A percentile compares a stretch with the other conserved stretches of the same genome.
phyloP scores from a whole-genome alignment of 768 basidiomycete genomes.

The Pulveroboletus sp. region DNA sequence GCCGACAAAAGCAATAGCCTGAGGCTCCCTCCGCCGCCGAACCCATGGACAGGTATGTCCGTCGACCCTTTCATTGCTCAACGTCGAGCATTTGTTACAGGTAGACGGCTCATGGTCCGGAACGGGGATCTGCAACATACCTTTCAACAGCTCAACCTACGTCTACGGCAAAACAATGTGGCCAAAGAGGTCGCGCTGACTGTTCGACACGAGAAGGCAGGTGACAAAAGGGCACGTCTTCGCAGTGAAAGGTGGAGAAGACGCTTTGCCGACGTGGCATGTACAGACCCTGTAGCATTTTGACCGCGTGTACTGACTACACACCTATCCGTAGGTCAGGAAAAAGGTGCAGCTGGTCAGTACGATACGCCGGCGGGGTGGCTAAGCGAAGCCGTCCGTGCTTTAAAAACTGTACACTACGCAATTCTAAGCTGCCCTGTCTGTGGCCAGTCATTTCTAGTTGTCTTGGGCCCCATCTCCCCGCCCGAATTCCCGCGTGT shows the following conservation, averaged over 20 bases:
- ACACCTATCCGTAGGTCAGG: slow-evolving; percentile 55
- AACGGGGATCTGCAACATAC: slow-evolving; percentile 43
- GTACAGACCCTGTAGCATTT: slow-evolving; percentile 18
- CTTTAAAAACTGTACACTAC: slow-evolving; percentile 6
- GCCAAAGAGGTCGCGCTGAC: slow-evolving; percentile 42
- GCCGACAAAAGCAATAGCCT: slow-evolving; percentile 19
- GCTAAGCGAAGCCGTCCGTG: slow-evolving; percentile 31
- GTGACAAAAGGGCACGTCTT: slow-evolving; percentile 70
- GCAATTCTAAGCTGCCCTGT: slow-evolving; percentile 2
- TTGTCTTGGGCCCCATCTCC: background rate
- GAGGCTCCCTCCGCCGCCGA: slow-evolving; percentile 35
- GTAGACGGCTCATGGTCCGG: slow-evolving; percentile 53
- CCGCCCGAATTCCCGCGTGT: background rate
- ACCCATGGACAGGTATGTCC: slow-evolving; percentile 50
- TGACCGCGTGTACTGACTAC: slow-evolving; percentile 11
- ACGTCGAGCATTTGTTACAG: slow-evolving; percentile 33
- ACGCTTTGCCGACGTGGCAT: slow-evolving; percentile 74
- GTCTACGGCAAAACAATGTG: slow-evolving; percentile 55
- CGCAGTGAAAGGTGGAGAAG: slow-evolving; percentile 74
- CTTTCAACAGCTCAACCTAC: slow-evolving; percentile 44
- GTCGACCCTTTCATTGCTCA: background rate
- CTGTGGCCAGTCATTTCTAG: slow-evolving; percentile 1
- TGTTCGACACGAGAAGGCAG: slow-evolving; percentile 78
- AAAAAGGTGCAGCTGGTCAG: slow-evolving; percentile 77
- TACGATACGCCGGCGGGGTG: slow-evolving; percentile 72